phyloP scores from a whole-genome alignment of 352 stramenopile species.

The Phytophthora lateralis region DNA sequence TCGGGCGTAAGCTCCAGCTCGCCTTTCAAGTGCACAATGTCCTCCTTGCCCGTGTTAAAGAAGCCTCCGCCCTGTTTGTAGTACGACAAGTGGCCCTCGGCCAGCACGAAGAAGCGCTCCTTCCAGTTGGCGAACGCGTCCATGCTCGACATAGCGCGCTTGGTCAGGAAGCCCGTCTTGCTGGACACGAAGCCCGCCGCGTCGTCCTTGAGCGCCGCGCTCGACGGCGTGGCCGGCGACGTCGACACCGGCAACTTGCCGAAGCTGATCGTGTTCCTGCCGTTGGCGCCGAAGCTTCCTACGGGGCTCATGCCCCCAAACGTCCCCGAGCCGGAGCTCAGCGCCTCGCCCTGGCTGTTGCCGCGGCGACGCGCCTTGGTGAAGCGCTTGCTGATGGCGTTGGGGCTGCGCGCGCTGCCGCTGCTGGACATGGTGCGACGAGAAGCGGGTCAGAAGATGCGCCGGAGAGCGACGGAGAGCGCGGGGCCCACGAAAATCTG shows the following conservation, averaged over 20 bases:
- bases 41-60: conserved; percentile 86
- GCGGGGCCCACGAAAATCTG: not conserved
- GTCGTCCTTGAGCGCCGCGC: conserved; percentile 34
- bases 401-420: conserved; percentile 32
- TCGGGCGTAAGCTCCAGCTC: conserved; percentile 83
- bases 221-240: conserved; percentile 21
- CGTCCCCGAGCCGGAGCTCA: conserved; percentile 29
- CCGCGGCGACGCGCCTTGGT: conserved; percentile 68
- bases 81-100: conserved; percentile 84
- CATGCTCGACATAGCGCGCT: conserved; percentile 88
- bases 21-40: conserved; percentile 87
- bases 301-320: conserved; percentile 55
- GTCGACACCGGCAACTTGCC: conserved; percentile 38
- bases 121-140: conserved; percentile 90
- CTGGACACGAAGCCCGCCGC: conserved; percentile 62
- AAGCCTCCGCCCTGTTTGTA: conserved; percentile 88
- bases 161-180: conserved; percentile 88
- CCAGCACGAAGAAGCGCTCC: conserved; percentile 87
- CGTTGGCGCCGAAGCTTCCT: conserved; percentile 33
- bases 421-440: conserved; percentile 5
- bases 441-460: not conserved
- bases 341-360: conserved; percentile 67
- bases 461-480: not conserved
- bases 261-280: conserved; percentile 66
- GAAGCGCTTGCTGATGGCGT: conserved; percentile 69